Base-by-base conservation (phyloP, 108 stramenopile species). In the Aurantiochytrium sp. region DNA sequence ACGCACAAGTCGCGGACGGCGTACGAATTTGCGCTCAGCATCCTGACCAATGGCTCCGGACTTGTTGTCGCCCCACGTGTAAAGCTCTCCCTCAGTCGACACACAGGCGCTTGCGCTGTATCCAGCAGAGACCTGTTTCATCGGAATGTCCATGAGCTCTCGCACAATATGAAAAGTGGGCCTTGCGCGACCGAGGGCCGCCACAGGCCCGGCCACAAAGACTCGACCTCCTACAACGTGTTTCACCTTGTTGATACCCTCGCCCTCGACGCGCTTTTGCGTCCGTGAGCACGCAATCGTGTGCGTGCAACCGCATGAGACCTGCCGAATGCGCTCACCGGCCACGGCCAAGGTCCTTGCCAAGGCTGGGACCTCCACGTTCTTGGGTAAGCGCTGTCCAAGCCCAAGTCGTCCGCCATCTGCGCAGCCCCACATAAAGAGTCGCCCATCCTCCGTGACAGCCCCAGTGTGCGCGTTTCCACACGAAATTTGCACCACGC, bases 391-490 rank as follows among this genome's bases (percentile, higher is more conserved):
- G 21, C 88, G 59, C 14, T 25, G 60, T 14, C 94, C 94, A 18
- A 95, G 89, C 51, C 95, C 95, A 14, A 95, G 89, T 5, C 94
- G 88, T 0, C 95, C 95, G 51, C 94, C 94, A 73, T 95, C 95
- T 5, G 94, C 91, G 90, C 94, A 94, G 60, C 95, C 95, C 93
- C 94, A 95, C 19, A 95, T 93, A 87, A 72, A 95, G 5, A 95
- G 89, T 60, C 93, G 92, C 12, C 95, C 95, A 42, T 58, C 89
- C 4, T 53, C 89, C 21, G 92, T 91, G 10, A 94, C 92, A 19
- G 93, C 94, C 21, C 93, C 94, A 29, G 94, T 92, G 93, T 95
- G 95, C 10, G 92, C 89, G 25, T 93, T 92, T 29, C 95, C 95
- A 87, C 95, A 95, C 89, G 92, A 92, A 6, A 95, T 90, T 60